These are phyloP conservation scores for Linum lewisii DNA, from an alignment of 345 rosid genomes.

Conservation along the genomic window DNA sequence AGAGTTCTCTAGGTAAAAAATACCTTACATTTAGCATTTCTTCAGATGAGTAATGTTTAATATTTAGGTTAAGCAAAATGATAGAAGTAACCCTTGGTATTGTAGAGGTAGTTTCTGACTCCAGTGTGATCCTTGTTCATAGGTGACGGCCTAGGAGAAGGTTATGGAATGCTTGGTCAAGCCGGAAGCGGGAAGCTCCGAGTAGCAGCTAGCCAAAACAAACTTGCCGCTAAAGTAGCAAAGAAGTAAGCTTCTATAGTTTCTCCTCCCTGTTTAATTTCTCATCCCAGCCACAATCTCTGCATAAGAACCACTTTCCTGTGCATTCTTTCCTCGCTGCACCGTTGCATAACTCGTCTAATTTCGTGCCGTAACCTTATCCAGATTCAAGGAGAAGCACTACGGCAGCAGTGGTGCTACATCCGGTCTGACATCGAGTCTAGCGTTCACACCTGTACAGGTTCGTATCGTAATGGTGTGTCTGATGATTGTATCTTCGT, in stretches of 20 bases:
- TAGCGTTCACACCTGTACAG: slow-evolving; percentile 96
- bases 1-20: slow-evolving; percentile 75
- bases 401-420: slow-evolving; percentile 83
- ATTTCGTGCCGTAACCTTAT: not conserved
- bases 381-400: slow-evolving; percentile 76
- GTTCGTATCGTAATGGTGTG: no score
- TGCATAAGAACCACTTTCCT: no score
- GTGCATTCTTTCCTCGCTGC: not conserved
- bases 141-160: slow-evolving; percentile 99
- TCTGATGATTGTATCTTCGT: slow-evolving; percentile 7
- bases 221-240: slow-evolving; percentile 85
- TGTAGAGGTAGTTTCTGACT: not conserved
- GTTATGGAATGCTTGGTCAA: slow-evolving; percentile 99
- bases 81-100: not conserved
- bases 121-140: slow-evolving; percentile 7
- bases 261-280: not conserved
- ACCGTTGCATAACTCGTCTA: not conserved
- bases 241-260: slow-evolving; percentile 44
- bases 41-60: not conserved
- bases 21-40: not conserved
- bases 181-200: slow-evolving; percentile 99
- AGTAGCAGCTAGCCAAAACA: slow-evolving; percentile 77
- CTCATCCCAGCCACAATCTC: no score
- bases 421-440: slow-evolving; percentile 83
- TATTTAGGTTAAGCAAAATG: no score